phyloP scores from a whole-genome alignment of 306 rosid genomes.

The Alnus glutinosa region DNA sequence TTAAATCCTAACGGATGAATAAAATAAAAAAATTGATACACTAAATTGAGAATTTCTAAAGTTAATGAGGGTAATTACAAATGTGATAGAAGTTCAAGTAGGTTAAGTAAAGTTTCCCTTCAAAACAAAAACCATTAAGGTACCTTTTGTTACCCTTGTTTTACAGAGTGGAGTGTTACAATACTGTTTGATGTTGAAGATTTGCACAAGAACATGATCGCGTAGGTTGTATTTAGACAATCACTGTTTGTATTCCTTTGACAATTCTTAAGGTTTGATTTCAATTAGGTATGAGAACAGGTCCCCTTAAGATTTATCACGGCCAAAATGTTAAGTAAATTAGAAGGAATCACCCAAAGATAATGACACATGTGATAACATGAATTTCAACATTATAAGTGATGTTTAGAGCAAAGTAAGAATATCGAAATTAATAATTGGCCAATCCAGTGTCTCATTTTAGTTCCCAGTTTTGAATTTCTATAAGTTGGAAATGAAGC shows the following conservation, averaged over 20 bases:
- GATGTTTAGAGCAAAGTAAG: neutral
- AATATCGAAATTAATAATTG: neutral
- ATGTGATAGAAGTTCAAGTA: no score
- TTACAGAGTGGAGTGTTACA: no score
- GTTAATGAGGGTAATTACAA: no score
- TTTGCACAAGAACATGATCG: no score
- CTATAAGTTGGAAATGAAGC: neutral
- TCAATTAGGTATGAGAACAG: neutral
- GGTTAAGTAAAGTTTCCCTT: no score
- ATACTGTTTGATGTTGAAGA: no score
- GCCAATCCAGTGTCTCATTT: neutral
- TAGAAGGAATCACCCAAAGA: neutral
- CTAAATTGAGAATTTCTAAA: no score
- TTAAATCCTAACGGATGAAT: no score
- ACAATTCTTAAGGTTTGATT: neutral
- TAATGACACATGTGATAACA: neutral
- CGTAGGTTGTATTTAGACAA: no score
- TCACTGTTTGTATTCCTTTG: neutral
- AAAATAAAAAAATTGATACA: no score
- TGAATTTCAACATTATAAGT: neutral
- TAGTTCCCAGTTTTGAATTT: neutral
- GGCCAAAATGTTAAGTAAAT: neutral
- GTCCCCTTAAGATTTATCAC: neutral
- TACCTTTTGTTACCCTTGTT: no score
- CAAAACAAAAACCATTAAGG: no score